phyloP scores from a whole-genome alignment of 1,139 yeast species.

The Hyphopichia fennica region DNA sequence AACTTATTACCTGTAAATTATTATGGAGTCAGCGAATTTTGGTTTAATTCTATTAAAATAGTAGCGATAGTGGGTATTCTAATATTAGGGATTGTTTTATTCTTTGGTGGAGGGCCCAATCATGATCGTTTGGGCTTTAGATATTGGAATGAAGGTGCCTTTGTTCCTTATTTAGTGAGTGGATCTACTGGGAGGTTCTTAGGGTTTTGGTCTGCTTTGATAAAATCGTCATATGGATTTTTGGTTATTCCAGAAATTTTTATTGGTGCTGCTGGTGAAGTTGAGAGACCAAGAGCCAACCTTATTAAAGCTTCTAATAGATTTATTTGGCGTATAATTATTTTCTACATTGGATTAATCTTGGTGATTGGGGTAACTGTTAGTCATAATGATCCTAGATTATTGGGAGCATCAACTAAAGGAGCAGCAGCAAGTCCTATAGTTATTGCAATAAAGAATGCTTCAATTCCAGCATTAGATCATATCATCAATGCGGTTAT shows the following conservation, averaged over 20 bases:
- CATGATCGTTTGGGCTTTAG: conserved; percentile 12
- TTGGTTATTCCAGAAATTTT: conserved; percentile 76
- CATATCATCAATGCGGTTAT: conserved; percentile 52
- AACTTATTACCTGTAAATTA: conserved; percentile 35
- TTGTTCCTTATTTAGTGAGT: conserved; percentile 1
- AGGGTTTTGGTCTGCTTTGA: conserved; percentile 64
- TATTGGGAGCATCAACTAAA: conserved; percentile 14
- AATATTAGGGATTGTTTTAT: neutral
- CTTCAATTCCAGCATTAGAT: conserved; percentile 50
- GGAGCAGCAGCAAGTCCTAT: conserved; percentile 54
- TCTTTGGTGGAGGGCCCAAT: conserved; percentile 14
- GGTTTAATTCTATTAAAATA: conserved; percentile 2
- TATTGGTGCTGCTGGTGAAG: conserved; percentile 64
- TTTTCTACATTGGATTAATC: conserved; percentile 57
- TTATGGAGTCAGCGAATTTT: conserved; percentile 19
- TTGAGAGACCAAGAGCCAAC: conserved; percentile 59
- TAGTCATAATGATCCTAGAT: conserved; percentile 31
- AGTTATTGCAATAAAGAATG: conserved; percentile 51
- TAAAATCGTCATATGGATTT: conserved; percentile 73
- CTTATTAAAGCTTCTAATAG: conserved; percentile 64
- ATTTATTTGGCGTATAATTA: conserved; percentile 61
- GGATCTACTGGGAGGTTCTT: conserved; percentile 54
- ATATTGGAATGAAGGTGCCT: conserved; percentile 30
- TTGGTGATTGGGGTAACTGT: conserved; percentile 62
- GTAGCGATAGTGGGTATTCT: neutral